These are phyloP conservation scores for Acacia confusa DNA, from an alignment of 306 rosid species.

Conservation along the genomic window DNA sequence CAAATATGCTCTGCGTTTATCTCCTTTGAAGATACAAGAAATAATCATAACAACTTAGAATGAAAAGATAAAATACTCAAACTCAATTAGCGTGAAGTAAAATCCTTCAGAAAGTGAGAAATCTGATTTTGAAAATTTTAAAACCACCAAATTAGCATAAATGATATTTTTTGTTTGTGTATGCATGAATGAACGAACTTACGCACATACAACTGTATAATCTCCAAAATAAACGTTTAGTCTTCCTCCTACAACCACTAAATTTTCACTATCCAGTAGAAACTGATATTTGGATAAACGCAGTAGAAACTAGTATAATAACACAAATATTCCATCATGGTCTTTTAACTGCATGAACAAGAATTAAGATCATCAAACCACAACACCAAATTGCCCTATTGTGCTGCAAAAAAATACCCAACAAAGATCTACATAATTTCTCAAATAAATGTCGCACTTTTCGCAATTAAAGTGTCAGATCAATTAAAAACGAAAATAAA, in stretches of 20 bases:
- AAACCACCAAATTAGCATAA: background rate
- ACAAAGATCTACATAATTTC: constrained; percentile 38
- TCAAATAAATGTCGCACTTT: constrained; percentile 57
- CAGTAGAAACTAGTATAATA: background rate
- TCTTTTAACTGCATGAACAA: background rate
- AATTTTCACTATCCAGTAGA: background rate
- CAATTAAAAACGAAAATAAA: background rate
- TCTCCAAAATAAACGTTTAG: background rate
- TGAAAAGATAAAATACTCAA: too few species aligned
- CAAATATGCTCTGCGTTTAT: too few species aligned
- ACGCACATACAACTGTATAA: background rate
- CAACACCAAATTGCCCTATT: constrained; percentile 14
- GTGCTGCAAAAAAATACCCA: constrained; percentile 10
- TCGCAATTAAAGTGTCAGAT: constrained; percentile 33
- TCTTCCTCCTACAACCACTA: background rate
- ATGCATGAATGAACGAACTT: background rate
- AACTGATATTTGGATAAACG: background rate
- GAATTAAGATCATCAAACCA: constrained; percentile 3
- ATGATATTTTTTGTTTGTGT: too few species aligned
- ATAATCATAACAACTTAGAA: too few species aligned
- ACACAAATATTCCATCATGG: background rate
- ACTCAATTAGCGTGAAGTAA: background rate
- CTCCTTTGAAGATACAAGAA: too few species aligned
- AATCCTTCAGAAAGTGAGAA: background rate
- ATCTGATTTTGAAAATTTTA: background rate